Percentiles rank a stretch among this genome's conserved stretches.
Evolutionary conservation across 2,329 filamentous ascomycete genomes (phyloP).

Genomic region (Davidsoniella virescens): DNA sequence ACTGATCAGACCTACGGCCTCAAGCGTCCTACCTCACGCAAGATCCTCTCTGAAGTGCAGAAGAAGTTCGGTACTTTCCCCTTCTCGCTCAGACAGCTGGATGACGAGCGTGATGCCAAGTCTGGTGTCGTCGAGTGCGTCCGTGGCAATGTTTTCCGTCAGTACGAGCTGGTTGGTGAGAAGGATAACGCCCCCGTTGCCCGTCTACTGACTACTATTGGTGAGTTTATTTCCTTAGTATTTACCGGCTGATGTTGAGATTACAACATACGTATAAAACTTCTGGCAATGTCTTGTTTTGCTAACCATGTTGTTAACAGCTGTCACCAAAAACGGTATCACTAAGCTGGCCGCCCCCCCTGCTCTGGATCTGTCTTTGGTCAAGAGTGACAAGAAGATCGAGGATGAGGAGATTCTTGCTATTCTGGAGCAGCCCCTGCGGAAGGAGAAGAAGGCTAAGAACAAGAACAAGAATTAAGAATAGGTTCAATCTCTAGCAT

Average conservation of each 20-base stretch:
- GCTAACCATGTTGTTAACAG: conserved; percentile 28
- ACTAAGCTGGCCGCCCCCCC: conserved; percentile 69
- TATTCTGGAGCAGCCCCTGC: conserved; percentile 80
- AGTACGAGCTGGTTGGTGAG: conserved; percentile 92
- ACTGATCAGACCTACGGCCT: conserved; percentile 82
- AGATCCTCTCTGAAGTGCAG: conserved; percentile 83
- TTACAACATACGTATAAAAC: neutral
- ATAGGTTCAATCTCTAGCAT: neutral
- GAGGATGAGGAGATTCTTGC: conserved; percentile 88
- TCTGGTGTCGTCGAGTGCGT: conserved; percentile 92
- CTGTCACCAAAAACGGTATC: conserved; percentile 94
- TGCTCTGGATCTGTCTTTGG: conserved; percentile 59
- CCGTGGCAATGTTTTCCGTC: conserved; percentile 75
- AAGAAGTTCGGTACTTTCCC: conserved; percentile 97
- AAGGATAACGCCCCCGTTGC: conserved; percentile 77
- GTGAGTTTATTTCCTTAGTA: conserved; percentile 40
- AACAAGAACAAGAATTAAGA: conserved; percentile 38
- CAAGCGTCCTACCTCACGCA: conserved; percentile 85
- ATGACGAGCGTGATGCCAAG: conserved; percentile 93
- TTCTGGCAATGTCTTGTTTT: neutral
- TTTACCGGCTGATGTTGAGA: neutral
- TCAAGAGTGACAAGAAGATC: conserved; percentile 96
- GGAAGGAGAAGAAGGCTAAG: conserved; percentile 85
- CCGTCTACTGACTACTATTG: conserved; percentile 77
- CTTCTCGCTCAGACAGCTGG: conserved; percentile 91